These are phyloP conservation scores for Cladophialophora yegresii DNA, from an alignment of 2,329 filamentous ascomycete species.

Conservation along the genomic window DNA sequence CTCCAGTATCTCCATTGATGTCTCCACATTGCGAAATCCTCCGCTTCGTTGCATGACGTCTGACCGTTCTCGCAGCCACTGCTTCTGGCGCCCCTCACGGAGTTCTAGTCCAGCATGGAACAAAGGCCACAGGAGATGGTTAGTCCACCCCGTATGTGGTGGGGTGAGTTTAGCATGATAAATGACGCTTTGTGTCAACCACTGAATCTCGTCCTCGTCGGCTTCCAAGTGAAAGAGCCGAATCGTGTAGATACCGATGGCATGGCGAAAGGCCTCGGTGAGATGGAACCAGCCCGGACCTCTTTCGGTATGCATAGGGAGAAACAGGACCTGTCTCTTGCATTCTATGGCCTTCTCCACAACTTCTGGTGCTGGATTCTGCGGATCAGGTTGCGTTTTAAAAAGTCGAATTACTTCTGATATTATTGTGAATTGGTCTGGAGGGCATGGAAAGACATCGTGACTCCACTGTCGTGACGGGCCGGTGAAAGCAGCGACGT, in stretches of 20 bases:
- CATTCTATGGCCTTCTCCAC: background rate
- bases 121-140: conserved; percentile 19
- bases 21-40: conserved; percentile 19
- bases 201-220: conserved; percentile 16
- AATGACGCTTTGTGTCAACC: conserved; percentile 16
- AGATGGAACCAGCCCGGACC: conserved; percentile 17
- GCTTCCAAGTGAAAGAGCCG: conserved; percentile 5
- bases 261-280: conserved; percentile 18
- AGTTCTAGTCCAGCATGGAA: conserved; percentile 16
- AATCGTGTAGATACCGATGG: conserved; percentile 18
- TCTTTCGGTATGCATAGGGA: conserved; percentile 12
- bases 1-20: conserved; percentile 15
- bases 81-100: background rate
- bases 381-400: conserved; percentile 2
- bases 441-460: conserved; percentile 21
- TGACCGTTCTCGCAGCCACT: conserved; percentile 8
- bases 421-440: conserved; percentile 17
- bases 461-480: conserved; percentile 14
- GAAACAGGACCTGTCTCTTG: conserved; percentile 1
- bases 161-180: conserved; percentile 13
- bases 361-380: background rate
- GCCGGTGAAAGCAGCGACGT: conserved; percentile 7
- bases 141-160: conserved; percentile 12
- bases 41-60: conserved; percentile 14
- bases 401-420: conserved; percentile 2